Conservation (phyloP, 139 green algal genomes). For the Picochlorum sp. region DNA sequence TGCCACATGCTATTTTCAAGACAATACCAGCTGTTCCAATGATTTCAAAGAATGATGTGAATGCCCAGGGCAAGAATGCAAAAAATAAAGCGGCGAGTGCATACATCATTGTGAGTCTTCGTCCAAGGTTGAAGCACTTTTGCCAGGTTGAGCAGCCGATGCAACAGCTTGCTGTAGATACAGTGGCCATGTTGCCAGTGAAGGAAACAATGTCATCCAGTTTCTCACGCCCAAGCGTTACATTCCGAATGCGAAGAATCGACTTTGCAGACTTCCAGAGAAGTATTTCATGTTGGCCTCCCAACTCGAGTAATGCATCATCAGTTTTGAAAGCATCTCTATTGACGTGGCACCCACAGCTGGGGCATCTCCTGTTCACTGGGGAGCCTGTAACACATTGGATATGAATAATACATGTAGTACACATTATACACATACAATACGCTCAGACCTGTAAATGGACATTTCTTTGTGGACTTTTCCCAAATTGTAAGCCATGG, state of each 20-base stretch:
- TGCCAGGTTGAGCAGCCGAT: slow-evolving; percentile 33
- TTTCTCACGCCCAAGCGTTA: background rate
- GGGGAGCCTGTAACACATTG: slow-evolving; percentile 14
- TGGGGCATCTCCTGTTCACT: slow-evolving; percentile 22
- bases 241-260: background rate
- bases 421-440: too few relatives aligned
- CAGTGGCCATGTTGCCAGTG: slow-evolving; percentile 19
- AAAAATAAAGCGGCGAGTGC: slow-evolving; percentile 17
- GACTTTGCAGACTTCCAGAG: slow-evolving; percentile 25
- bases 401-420: background rate
- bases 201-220: slow-evolving; percentile 31
- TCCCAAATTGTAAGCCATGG: slow-evolving; percentile 16
- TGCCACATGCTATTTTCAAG: background rate
- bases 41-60: slow-evolving; percentile 5
- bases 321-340: slow-evolving; percentile 20
- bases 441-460: slow-evolving; percentile 26
- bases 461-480: slow-evolving; percentile 12
- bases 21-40: slow-evolving; percentile 3
- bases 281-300: slow-evolving; percentile 23
- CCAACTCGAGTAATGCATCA: slow-evolving; percentile 8
- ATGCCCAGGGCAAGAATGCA: slow-evolving; percentile 28
- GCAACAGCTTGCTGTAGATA: slow-evolving; percentile 20
- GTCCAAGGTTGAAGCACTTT: slow-evolving; percentile 30
- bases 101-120: slow-evolving; percentile 18
- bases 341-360: slow-evolving; percentile 17